Base-by-base conservation (phyloP, 2,329 filamentous ascomycete species). In the Cryphonectria naterciae region DNA sequence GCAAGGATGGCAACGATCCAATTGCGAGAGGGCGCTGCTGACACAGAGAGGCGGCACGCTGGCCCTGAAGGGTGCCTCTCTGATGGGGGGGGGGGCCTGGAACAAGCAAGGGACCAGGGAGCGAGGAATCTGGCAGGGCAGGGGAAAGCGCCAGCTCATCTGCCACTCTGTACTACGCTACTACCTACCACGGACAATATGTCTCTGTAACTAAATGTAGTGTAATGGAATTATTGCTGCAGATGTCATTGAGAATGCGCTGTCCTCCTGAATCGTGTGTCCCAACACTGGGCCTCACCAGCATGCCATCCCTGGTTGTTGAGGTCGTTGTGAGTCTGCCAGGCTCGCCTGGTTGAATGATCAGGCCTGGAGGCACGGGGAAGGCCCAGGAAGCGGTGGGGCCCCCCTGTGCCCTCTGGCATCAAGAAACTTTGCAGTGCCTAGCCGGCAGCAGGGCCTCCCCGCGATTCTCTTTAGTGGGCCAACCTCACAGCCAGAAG, bases 391-490 rank as follows among this genome's bases (percentile, higher is more conserved):
- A 32, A 32, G 17, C 41, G 8, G 11, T 15, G 39, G 39, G 39
- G 39, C 39, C 39, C 39, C 39, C 11, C 10, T 15, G 39, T 15
- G 39, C 39, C 39, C 39, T 41, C 46, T 49, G 8, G 19, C n/a
- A n/a, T 11, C 3, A n/a, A 10, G 7, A 49, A 49, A 7, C 22
- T 49, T 46, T 49, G 6, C 17, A 46, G 43, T 17, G 17, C 17
- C 43, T 46, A 58, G 54, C 28, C 25, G 15, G 13, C 8, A n/a
- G 25, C 7, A 41, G 37, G 60, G 60, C 22, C 37, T 62, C 60
- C 60, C 60, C 60, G 60, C 60, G 60, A 61, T 61, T 61, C 22
- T 46, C 15, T 11, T 41, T 25, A 35, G 60, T 62, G 60, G 60
- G 54, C 54, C 54, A 32, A 19, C 15, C 28, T 58, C 25, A 32